phyloP scores from a whole-genome alignment of 305 asterid species.

The Fraxinus xanthoxyloides region DNA sequence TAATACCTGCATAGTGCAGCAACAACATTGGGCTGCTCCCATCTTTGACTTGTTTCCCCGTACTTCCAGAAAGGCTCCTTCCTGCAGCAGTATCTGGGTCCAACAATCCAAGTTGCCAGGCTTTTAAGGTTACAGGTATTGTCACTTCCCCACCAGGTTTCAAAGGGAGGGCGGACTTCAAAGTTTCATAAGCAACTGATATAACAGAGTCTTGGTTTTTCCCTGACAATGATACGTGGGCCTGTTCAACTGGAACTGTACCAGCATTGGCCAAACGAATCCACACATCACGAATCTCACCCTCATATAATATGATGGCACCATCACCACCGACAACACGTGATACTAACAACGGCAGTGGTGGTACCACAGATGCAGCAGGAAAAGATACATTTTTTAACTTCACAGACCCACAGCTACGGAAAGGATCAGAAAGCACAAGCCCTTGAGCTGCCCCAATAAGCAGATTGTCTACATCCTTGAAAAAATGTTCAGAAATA shows the following conservation, averaged over 20 bases:
- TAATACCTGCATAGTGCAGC: constrained; percentile 90
- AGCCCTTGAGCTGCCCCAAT: constrained; percentile 98
- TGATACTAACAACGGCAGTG: constrained; percentile 79
- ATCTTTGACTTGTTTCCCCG: constrained; percentile 68
- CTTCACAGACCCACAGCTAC: constrained; percentile 86
- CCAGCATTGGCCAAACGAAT: constrained; percentile 93
- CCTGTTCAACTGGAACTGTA: constrained; percentile 93
- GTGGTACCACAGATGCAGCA: constrained; percentile 70
- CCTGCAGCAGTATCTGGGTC: constrained; percentile 61
- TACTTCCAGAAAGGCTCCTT: constrained; percentile 51
- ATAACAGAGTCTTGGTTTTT: constrained; percentile 92
- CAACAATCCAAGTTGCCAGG: constrained; percentile 81
- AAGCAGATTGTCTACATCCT: constrained; percentile 87
- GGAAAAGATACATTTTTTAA: constrained; percentile 65
- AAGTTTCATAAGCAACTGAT: constrained; percentile 63
- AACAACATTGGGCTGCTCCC: constrained; percentile 85
- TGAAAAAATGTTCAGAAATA: constrained; percentile 91
- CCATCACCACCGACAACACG: constrained; percentile 90
- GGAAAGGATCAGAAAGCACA: constrained; percentile 95
- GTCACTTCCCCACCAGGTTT: constrained; percentile 97
- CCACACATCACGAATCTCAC: constrained; percentile 91
- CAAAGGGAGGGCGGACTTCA: constrained; percentile 76
- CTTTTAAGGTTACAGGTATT: constrained; percentile 79
- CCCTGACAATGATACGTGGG: constrained; percentile 87
- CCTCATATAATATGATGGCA: constrained; percentile 85